phyloP scores from a whole-genome alignment of 2,329 filamentous ascomycete genomes.

The Nigrograna mackinnonii region DNA sequence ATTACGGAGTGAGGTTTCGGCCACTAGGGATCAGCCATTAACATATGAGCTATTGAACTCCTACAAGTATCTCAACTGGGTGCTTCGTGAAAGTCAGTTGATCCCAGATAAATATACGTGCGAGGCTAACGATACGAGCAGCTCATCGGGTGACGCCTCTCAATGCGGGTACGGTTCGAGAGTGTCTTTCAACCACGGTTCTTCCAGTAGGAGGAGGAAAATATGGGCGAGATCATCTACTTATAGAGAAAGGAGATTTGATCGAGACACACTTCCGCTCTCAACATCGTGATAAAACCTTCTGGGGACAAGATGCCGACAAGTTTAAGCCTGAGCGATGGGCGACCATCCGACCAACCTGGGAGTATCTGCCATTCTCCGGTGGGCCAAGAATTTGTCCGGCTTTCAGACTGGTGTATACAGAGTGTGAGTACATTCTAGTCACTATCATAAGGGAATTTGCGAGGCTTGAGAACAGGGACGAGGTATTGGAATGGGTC shows the following conservation, averaged over 20 bases:
- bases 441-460: conserved; percentile 8
- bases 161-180: not conserved
- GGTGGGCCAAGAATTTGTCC: conserved; percentile 12
- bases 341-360: conserved; percentile 9
- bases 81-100: conserved; percentile 11
- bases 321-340: conserved; percentile 45
- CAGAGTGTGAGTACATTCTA: conserved; percentile 7
- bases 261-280: conserved; percentile 5
- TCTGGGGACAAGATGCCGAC: conserved; percentile 37
- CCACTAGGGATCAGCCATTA: conserved; percentile 7
- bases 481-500: conserved; percentile 5
- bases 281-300: conserved; percentile 3
- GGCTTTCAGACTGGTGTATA: conserved; percentile 7
- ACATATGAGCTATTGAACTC: conserved; percentile 18
- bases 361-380: conserved; percentile 11
- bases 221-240: not conserved
- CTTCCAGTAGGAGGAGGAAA: conserved; percentile 8
- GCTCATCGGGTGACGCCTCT: not conserved
- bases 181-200: not conserved
- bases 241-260: conserved; percentile 6
- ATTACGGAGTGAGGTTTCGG: conserved; percentile 15
- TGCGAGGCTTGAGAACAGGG: conserved; percentile 6
- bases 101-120: not conserved
- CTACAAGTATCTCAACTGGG: conserved; percentile 17
- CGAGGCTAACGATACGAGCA: not conserved